Base-by-base conservation (phyloP, 2,329 filamentous ascomycete genomes). In the Lachnellula suecica region DNA sequence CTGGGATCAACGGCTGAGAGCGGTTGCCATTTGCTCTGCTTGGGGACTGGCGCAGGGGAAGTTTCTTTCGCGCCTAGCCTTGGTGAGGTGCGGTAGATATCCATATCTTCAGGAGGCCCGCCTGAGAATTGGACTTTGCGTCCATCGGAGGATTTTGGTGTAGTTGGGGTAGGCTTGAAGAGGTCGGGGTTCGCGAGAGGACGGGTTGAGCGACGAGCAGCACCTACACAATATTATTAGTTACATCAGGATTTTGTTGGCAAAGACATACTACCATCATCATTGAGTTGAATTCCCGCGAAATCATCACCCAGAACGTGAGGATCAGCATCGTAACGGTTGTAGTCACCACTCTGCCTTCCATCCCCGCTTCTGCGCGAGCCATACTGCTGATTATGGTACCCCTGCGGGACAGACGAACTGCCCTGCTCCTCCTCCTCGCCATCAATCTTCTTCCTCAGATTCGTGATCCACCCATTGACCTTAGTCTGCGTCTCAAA, bases 21-120 rank as follows among this genome's bases (percentile, higher is more conserved):
- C 9, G 94, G 93, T 71, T 99, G 93, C 94, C 94, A 99, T 75
- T 99, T 99, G 80, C 92, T 97, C 42, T 82, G 72, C 74, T 91
- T 94, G 59, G 74, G 72, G 44, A 78, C 76, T n/a, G 75, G 69
- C 22, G 68, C 67, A 29, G 72, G 65, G 25, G 69, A 64, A 54
- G 61, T 71, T 66, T 78, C 83, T 71, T 78, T 84, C 60, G 75
- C 75, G 24, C 71, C 77, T 47, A 74, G 73, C 68, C 68, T 77
- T 27, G 85, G 81, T 45, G 84, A 84, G 10, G 80, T 76, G 52
- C 85, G 82, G 67, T 95, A 94, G 53, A 88, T 84, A 61, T 87
- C 81, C 43, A 96, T 92, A 66, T 96, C 91, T 63, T 95, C 89
- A 2, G 89, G 57, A 19, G 61, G 58, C 6, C 59, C 83, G 27